Evolutionary conservation across 352 stramenopile species (phyloP).

Genomic region (Phytophthora sojae): DNA sequence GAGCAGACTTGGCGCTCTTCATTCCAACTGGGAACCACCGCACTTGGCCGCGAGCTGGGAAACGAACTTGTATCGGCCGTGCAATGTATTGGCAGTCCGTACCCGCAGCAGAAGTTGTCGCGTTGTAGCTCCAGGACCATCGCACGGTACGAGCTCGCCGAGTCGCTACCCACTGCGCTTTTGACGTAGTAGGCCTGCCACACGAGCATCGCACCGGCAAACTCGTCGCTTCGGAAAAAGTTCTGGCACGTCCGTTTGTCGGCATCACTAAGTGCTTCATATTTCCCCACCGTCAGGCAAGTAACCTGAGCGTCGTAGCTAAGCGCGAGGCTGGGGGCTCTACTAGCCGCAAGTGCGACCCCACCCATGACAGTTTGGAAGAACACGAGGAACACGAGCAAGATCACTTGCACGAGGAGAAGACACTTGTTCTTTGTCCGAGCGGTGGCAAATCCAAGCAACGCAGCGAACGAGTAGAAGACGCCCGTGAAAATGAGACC

Average conservation of each 20-base stretch:
- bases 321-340: conserved; percentile 28
- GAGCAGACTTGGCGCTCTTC: conserved; percentile 45
- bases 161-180: conserved; percentile 37
- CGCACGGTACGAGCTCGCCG: conserved; percentile 45
- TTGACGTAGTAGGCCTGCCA: conserved; percentile 80
- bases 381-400: conserved; percentile 59
- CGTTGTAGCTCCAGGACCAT: conserved; percentile 71
- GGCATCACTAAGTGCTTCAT: conserved; percentile 44
- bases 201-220: conserved; percentile 66
- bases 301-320: conserved; percentile 49
- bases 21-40: conserved; percentile 30
- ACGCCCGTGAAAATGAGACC: conserved; percentile 75
- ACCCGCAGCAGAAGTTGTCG: conserved; percentile 76
- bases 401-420: conserved; percentile 55
- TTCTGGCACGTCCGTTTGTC: conserved; percentile 52
- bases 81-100: conserved; percentile 63
- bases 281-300: conserved; percentile 71
- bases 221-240: conserved; percentile 68
- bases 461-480: conserved; percentile 56
- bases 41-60: conserved; percentile 52
- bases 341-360: conserved; percentile 49
- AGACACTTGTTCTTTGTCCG: conserved; percentile 84
- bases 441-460: conserved; percentile 60
- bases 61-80: conserved; percentile 53
- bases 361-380: conserved; percentile 74